Percentiles rank a stretch among this genome's conserved stretches.
Conservation (phyloP, 2,329 filamentous ascomycete genomes). For the Fusarium tupiense region DNA sequence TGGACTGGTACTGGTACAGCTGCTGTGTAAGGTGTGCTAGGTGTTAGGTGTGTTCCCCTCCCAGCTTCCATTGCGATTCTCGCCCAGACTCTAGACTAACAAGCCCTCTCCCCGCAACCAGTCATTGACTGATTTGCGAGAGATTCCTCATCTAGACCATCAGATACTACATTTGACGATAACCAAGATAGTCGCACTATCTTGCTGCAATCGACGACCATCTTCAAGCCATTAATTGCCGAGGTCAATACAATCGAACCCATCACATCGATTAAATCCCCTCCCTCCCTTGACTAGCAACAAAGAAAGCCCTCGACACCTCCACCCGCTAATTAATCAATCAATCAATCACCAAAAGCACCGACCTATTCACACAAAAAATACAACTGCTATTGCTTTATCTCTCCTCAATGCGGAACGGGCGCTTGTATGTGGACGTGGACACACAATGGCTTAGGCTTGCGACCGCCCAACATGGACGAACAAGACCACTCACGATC, state of each 20-base stretch:
- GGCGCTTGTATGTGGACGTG: conserved; percentile 50
- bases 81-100: conserved; percentile 30
- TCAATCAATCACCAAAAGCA: conserved; percentile 1
- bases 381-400: conserved; percentile 9
- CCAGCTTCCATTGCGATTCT: conserved; percentile 30
- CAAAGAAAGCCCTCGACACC: conserved; percentile 16
- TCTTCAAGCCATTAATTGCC: not conserved
- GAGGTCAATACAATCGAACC: not conserved
- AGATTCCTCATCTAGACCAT: conserved; percentile 17
- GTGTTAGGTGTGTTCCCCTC: conserved; percentile 28
- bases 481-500: conserved; percentile 51
- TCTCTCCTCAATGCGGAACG: conserved; percentile 46
- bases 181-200: conserved; percentile 10
- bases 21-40: conserved; percentile 6
- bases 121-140: conserved; percentile 32
- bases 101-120: conserved; percentile 41
- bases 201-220: not conserved
- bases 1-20: conserved; percentile 9
- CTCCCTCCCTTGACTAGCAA: conserved; percentile 4
- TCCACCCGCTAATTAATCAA: not conserved
- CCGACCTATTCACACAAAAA: conserved; percentile 2
- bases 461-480: conserved; percentile 58
- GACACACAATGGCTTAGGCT: conserved; percentile 57
- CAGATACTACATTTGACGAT: conserved; percentile 9
- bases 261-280: not conserved